Percentiles rank a stretch among this genome's conserved stretches.
These are phyloP conservation scores for Aspergillus tamarii DNA, from an alignment of 2,329 filamentous ascomycete species.

Conservation along the genomic window DNA sequence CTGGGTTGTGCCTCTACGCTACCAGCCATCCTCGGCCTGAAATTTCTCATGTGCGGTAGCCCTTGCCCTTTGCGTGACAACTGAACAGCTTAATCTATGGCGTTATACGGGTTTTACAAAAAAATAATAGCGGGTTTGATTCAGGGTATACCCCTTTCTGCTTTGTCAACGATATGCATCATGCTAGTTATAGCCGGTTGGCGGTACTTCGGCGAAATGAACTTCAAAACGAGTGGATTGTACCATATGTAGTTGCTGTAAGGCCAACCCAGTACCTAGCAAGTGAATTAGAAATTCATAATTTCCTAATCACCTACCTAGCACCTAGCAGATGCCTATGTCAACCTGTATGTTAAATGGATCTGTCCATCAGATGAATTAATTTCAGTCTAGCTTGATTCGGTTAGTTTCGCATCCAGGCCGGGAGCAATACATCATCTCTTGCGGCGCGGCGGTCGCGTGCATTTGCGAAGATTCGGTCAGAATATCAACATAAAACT, in stretches of 20 bases:
- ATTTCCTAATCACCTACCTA: background rate
- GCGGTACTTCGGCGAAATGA: background rate
- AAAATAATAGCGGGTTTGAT: constrained; percentile 1
- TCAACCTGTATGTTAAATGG: too few relatives aligned
- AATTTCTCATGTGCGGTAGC: background rate
- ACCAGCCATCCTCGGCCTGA: constrained; percentile 36
- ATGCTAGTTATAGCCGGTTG: background rate
- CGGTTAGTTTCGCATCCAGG: constrained; percentile 1
- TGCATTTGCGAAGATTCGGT: background rate
- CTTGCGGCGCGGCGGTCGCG: constrained; percentile 1
- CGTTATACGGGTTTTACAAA: background rate
- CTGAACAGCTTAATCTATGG: background rate
- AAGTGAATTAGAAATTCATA: background rate
- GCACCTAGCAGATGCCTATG: background rate
- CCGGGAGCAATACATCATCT: constrained; percentile 22
- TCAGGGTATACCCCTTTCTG: constrained; percentile 5
- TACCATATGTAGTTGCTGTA: constrained; percentile 11
- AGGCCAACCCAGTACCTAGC: background rate
- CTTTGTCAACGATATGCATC: background rate
- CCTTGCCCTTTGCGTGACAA: background rate
- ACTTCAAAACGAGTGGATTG: background rate
- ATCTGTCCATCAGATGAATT: background rate
- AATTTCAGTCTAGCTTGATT: background rate
- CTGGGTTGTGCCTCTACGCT: constrained; percentile 77
- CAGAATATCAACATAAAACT: constrained; percentile 2